These are phyloP conservation scores for Ophiocordyceps camponoti-floridani DNA, from an alignment of 2,329 filamentous ascomycete genomes.

Conservation along the genomic window DNA sequence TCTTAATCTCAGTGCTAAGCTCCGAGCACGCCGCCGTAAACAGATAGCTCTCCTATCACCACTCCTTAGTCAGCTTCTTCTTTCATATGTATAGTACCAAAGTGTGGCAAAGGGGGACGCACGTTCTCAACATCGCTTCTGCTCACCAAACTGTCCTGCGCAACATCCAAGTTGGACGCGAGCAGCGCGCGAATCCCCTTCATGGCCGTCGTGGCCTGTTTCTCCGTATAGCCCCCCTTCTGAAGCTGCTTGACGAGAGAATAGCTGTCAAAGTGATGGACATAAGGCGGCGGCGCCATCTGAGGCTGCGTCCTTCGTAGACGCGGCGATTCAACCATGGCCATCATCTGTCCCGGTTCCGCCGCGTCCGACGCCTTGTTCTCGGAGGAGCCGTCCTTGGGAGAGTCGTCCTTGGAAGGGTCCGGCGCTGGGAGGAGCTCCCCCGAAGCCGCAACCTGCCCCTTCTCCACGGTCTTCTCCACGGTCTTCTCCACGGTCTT, in stretches of 20 bases:
- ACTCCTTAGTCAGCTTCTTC: not conserved
- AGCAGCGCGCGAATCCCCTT: conserved; percentile 72
- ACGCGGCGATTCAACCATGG: not conserved
- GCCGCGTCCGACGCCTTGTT: not conserved
- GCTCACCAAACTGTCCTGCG: conserved; percentile 63
- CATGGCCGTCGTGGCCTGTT: conserved; percentile 75
- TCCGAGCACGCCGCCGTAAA: conserved; percentile 91
- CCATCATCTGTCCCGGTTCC: too few relatives aligned
- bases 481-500: conserved; percentile 13
- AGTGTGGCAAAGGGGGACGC: too few relatives aligned
- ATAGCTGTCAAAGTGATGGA: conserved; percentile 96
- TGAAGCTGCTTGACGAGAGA: conserved; percentile 68
- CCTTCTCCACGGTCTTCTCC: conserved; percentile 2
- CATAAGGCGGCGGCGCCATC: conserved; percentile 57
- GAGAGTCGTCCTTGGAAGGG: too few relatives aligned
- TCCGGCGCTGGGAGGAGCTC: too few relatives aligned
- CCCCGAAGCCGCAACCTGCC: conserved; percentile 1
- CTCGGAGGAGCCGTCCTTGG: too few relatives aligned
- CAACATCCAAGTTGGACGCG: conserved; percentile 62
- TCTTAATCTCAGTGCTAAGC: conserved; percentile 70
- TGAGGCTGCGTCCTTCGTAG: conserved; percentile 38
- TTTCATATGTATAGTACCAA: too few relatives aligned
- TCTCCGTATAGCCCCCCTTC: conserved; percentile 51
- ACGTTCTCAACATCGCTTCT: conserved; percentile 85
- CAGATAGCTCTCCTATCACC: conserved; percentile 57